phyloP scores from a whole-genome alignment of 768 basidiomycete genomes.

The Lentinula sp. region DNA sequence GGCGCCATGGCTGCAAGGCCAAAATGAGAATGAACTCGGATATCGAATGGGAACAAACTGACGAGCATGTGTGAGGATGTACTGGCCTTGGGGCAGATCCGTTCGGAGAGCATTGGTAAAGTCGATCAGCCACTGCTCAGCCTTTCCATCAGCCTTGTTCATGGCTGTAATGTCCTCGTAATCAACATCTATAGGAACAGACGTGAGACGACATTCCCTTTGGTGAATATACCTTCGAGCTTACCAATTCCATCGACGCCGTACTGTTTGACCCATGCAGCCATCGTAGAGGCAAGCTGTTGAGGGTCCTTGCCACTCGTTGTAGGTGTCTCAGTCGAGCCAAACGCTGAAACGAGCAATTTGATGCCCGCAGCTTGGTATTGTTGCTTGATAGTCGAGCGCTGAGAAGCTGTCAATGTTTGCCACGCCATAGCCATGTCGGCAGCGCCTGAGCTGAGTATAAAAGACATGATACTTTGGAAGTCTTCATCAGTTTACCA shows the following conservation, averaged over 20 bases:
- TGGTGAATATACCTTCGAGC: not conserved
- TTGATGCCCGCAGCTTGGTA: conserved; percentile 55
- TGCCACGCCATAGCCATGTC: conserved; percentile 16
- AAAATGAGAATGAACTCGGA: not conserved
- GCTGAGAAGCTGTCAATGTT: conserved; percentile 26
- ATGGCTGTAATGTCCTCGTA: conserved; percentile 57
- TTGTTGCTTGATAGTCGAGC: conserved; percentile 34
- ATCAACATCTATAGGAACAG: not conserved
- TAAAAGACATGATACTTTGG: conserved; percentile 29
- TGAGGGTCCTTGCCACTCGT: conserved; percentile 49
- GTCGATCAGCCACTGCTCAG: conserved; percentile 51
- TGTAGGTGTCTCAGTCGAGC: conserved; percentile 37
- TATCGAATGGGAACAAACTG: conserved; percentile 14
- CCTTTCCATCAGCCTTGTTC: conserved; percentile 42
- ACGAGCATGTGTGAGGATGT: conserved; percentile 54
- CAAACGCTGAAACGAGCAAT: conserved; percentile 51
- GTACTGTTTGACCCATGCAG: conserved; percentile 57
- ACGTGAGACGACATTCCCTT: not conserved
- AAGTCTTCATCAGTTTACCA: not conserved
- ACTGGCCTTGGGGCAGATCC: conserved; percentile 41
- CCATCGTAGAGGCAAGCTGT: conserved; percentile 55
- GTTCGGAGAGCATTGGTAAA: conserved; percentile 47
- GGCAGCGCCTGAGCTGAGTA: conserved; percentile 31
- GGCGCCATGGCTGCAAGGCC: conserved; percentile 38
- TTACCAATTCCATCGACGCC: conserved; percentile 58